Percentiles rank a stretch among this genome's conserved stretches.
Evolutionary conservation across 495 filamentous ascomycete species (phyloP).

Genomic region (Cudoniella acicularis): DNA sequence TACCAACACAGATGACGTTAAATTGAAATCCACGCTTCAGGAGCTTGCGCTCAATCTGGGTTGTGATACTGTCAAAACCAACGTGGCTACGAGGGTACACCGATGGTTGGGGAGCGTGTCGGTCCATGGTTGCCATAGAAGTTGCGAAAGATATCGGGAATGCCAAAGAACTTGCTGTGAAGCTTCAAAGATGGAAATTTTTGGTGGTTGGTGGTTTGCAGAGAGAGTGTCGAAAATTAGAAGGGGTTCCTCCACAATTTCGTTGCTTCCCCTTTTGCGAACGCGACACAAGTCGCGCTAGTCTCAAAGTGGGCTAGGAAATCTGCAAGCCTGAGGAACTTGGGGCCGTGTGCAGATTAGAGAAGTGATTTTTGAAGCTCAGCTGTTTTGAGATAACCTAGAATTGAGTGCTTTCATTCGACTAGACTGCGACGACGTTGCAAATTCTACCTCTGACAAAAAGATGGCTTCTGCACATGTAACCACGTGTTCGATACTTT

Average conservation of each 20-base stretch:
- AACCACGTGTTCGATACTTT: constrained; percentile 30
- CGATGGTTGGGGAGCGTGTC: constrained; percentile 33
- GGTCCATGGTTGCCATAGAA: constrained; percentile 25
- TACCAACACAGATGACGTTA: constrained; percentile 99
- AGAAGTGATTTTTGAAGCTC: background rate
- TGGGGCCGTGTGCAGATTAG: background rate
- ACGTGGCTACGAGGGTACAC: constrained; percentile 96
- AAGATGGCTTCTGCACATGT: constrained; percentile 43
- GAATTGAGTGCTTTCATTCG: background rate
- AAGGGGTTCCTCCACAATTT: constrained; percentile 24
- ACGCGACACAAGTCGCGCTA: background rate
- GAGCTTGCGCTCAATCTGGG: constrained; percentile 97
- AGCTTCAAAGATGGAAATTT: constrained; percentile 11
- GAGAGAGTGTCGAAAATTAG: constrained; percentile 10
- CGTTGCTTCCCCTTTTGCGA: constrained; percentile 9
- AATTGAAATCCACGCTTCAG: constrained; percentile 99
- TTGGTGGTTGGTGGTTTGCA: constrained; percentile 10
- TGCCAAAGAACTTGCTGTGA: constrained; percentile 32
- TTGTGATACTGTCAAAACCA: constrained; percentile 98
- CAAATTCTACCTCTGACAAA: background rate
- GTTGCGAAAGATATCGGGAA: constrained; percentile 33
- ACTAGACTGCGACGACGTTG: background rate
- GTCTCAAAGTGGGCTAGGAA: background rate
- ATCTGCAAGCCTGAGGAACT: background rate
- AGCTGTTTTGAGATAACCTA: background rate